A percentile compares a stretch with the other conserved stretches of the same genome.
phyloP scores from a whole-genome alignment of 768 basidiomycete genomes.

The Amanita inopinata region DNA sequence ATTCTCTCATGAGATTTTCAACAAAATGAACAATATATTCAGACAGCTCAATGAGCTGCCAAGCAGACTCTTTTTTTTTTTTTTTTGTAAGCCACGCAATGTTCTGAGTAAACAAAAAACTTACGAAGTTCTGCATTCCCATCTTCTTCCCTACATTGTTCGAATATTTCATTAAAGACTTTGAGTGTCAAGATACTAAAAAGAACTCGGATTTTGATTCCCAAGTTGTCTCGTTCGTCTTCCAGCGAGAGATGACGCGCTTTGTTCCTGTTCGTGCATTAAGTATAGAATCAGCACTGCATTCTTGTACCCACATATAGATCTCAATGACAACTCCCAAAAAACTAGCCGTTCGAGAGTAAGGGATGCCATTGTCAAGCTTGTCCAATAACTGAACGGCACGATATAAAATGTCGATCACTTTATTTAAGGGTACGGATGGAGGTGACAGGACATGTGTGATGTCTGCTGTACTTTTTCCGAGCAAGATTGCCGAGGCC shows the following conservation, averaged over 20 bases:
- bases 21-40: conserved; percentile 53
- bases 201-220: conserved; percentile 46
- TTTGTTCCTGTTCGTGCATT: conserved; percentile 13
- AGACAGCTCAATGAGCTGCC: conserved; percentile 59
- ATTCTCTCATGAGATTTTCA: conserved; percentile 51
- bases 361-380: conserved; percentile 26
- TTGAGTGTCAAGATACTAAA: conserved; percentile 58
- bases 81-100: conserved; percentile 4
- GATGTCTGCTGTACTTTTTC: conserved; percentile 49
- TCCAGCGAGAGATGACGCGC: conserved; percentile 14
- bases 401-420: conserved; percentile 37
- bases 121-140: conserved; percentile 52
- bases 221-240: conserved; percentile 27
- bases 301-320: conserved; percentile 17
- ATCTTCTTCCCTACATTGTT: conserved; percentile 52
- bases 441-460: conserved; percentile 42
- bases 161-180: conserved; percentile 55
- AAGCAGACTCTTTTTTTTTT: conserved; percentile 50
- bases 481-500: conserved; percentile 37
- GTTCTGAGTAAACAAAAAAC: conserved; percentile 8
- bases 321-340: conserved; percentile 38
- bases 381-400: conserved; percentile 37
- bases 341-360: conserved; percentile 32
- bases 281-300: neutral
- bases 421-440: conserved; percentile 28